phyloP scores from a whole-genome alignment of 2,329 filamentous ascomycete species.

The Chlorencoelia australis region DNA sequence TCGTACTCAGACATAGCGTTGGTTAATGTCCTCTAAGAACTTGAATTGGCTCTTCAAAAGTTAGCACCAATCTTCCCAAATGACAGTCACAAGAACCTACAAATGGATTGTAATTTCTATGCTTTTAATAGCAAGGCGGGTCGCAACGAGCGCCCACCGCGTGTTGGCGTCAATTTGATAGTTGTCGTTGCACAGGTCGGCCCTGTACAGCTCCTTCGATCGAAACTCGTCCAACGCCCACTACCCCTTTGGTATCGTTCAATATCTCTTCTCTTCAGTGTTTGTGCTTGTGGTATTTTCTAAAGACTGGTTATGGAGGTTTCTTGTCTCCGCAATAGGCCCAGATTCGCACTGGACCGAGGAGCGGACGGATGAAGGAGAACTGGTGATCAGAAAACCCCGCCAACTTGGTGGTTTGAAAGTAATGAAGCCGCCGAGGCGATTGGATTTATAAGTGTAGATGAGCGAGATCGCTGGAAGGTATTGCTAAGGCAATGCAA shows the following conservation, averaged over 20 bases:
- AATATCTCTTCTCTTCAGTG: slow-evolving; percentile 7
- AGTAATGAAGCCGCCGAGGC: slow-evolving; percentile 24
- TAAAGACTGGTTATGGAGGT: slow-evolving; percentile 73
- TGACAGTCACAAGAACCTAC: not conserved
- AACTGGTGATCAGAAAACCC: slow-evolving; percentile 62
- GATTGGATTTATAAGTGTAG: slow-evolving; percentile 5
- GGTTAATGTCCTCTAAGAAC: slow-evolving; percentile 26
- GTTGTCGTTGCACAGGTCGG: slow-evolving; percentile 27
- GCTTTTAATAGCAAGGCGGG: slow-evolving; percentile 31
- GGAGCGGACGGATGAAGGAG: slow-evolving; percentile 76
- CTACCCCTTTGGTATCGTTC: slow-evolving; percentile 8
- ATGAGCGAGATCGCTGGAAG: too few relatives aligned
- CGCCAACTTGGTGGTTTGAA: slow-evolving; percentile 81
- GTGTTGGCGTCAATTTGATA: slow-evolving; percentile 40
- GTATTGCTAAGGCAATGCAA: too few relatives aligned
- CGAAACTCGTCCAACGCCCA: slow-evolving; percentile 14
- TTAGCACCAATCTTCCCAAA: not conserved
- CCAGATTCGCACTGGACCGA: slow-evolving; percentile 75
- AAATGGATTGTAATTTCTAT: slow-evolving; percentile 5
- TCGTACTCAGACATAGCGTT: slow-evolving; percentile 58
- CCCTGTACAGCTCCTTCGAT: slow-evolving; percentile 24
- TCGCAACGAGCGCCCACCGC: slow-evolving; percentile 44
- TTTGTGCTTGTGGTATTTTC: slow-evolving; percentile 4
- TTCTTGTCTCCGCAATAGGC: slow-evolving; percentile 96
- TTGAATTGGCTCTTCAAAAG: slow-evolving; percentile 10